Base-by-base conservation (phyloP, 2,329 filamentous ascomycete genomes). In the Alternaria solani region DNA sequence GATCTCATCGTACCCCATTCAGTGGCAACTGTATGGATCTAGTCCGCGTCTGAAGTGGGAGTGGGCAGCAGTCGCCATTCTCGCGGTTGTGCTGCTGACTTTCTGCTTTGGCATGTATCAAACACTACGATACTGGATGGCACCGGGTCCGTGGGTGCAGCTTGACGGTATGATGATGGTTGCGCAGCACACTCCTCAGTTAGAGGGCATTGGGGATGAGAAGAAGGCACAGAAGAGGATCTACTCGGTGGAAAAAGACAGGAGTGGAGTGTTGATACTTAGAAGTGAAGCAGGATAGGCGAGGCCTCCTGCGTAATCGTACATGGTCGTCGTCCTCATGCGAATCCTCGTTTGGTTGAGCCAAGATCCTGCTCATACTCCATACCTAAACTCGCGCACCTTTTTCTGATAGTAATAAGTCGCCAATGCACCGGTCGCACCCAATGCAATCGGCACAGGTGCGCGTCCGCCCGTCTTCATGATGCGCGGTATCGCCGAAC, bases 351-450 rank as follows among this genome's bases (percentile, higher is more conserved):
- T 26, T 38, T 18, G 23, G 25, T 25, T 1, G 5, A 38, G 46
- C 20, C 14, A 3, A 14, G 16, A 18, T 18, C 30, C 46, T 51
- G 7, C 46, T 63, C 46, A 74, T 3, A 74, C 70, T 2, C 71
- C 71, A 38, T 71, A 74, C 59, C 67, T 69, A 36, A 72, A 74
- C 49, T 74, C 71, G 9, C 70, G 59, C n/a, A 72, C 67, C 55
- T 74, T 74, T 62, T 72, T 72, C 47, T 72, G 70, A 38, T 74
- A 74, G 42, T 74, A 74, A 32, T 64, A 72, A 7, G 67, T 69
- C 23, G 71, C 71, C 38, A 72, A 60, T 30, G 64, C 57, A 1
- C 71, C 71, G 1, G 70, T 74, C 5, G 57, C 66, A 23, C 70
- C 71, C 6, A 74, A 53, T 12, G 71, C 70, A 48, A 71, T 61